Percentiles rank a stretch among this genome's conserved stretches.
Conservation (phyloP, 768 basidiomycete genomes). For the Neoboletus subvelutipes region DNA sequence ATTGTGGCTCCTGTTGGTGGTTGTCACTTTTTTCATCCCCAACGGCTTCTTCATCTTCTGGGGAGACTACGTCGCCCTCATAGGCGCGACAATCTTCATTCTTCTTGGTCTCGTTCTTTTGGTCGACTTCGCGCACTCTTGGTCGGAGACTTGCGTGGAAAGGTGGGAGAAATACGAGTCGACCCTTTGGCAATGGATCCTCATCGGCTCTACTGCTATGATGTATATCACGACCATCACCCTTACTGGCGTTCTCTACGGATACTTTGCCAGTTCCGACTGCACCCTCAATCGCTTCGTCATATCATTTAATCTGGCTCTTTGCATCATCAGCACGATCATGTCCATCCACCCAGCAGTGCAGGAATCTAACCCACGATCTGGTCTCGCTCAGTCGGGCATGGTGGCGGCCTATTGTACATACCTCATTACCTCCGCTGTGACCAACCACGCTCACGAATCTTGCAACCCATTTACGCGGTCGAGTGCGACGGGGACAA, state of each 20-base stretch:
- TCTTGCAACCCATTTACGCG: constrained; percentile 88
- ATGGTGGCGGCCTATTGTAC: constrained; percentile 99
- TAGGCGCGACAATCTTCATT: constrained; percentile 94
- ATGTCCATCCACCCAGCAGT: constrained; percentile 81
- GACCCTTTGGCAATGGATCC: constrained; percentile 93
- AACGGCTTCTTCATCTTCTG: constrained; percentile 98
- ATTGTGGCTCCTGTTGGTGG: constrained; percentile 80
- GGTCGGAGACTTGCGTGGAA: constrained; percentile 95
- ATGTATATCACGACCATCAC: constrained; percentile 86
- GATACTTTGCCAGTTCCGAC: constrained; percentile 83
- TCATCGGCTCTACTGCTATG: constrained; percentile 87
- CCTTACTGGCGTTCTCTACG: constrained; percentile 86
- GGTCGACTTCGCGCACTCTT: constrained; percentile 97
- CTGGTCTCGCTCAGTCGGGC: constrained; percentile 90
- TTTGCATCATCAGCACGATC: constrained; percentile 77
- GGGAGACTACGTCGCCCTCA: constrained; percentile 89
- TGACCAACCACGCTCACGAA: constrained; percentile 86
- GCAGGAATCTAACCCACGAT: constrained; percentile 91
- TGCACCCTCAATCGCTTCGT: constrained; percentile 96
- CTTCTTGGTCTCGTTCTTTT: constrained; percentile 95
- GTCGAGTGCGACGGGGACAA: constrained; percentile 69
- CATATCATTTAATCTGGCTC: constrained; percentile 89
- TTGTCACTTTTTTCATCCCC: constrained; percentile 89
- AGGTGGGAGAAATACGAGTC: constrained; percentile 91
- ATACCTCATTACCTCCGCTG: constrained; percentile 90